Base-by-base conservation (phyloP, 2,329 filamentous ascomycete genomes). In the Hirsutella minnesotensis region DNA sequence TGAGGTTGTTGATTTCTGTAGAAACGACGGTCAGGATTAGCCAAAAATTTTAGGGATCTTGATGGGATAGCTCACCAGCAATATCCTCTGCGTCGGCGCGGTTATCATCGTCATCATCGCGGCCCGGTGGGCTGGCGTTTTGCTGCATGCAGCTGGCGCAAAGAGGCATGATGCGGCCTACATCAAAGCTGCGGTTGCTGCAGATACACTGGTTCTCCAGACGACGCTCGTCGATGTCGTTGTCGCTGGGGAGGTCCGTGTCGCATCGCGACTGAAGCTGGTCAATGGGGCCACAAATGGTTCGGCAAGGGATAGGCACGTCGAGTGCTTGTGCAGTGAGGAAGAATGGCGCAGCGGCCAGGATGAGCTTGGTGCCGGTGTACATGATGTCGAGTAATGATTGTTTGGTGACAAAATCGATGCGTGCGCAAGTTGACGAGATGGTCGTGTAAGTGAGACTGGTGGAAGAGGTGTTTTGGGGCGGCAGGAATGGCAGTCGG, bases 351-450 rank as follows among this genome's bases (percentile, higher is more conserved):
- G 33, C 33, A 18, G 27, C 21, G 38, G 55, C 51, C 13, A 61
- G 48, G 16, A 54, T 51, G 36, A 61, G 40, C 41, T 53, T 52
- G 42, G 53, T 49, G 47, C 42, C 37, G 38, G 53, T 46, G 48
- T 58, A 53, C 59, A 62, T 60, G 34, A 34, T 48, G 49, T 15
- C 33, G 38, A 9, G 21, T 16, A n/a, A n/a, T n/a, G n/a, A n/a
- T n/a, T n/a, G n/a, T n/a, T n/a, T n/a, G n/a, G n/a, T n/a, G n/a
- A n/a, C n/a, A n/a, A n/a, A n/a, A n/a, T n/a, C n/a, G n/a, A n/a
- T n/a, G n/a, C n/a, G n/a, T n/a, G n/a, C n/a, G n/a, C n/a, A n/a
- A n/a, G n/a, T n/a, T n/a, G n/a, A n/a, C n/a, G n/a, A n/a, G n/a
- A n/a, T n/a, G n/a, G n/a, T n/a, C n/a, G n/a, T n/a, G n/a, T n/a